phyloP scores from a whole-genome alignment of 1,284 basidiomycete species.

The Chalciporus piperatoides region DNA sequence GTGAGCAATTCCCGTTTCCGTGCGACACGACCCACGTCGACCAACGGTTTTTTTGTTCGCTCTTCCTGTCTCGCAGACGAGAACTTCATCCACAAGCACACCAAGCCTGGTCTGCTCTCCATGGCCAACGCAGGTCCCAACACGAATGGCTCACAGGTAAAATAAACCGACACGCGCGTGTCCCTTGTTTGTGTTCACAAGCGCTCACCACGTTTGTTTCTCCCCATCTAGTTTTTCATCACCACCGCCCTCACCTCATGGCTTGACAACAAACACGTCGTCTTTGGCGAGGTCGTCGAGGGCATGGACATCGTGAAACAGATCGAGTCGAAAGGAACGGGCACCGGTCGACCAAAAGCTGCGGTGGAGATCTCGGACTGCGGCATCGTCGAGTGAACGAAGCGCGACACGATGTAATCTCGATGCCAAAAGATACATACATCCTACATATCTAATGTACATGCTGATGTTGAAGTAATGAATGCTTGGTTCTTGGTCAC shows the following conservation, averaged over 20 bases:
- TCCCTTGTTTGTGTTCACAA: neutral
- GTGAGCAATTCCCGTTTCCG: slow-evolving; percentile 39
- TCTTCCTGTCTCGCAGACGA: slow-evolving; percentile 55
- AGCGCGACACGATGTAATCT: too few species aligned
- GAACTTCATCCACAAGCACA: slow-evolving; percentile 80
- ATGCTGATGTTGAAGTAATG: slow-evolving; percentile 6
- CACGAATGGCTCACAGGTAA: slow-evolving; percentile 70
- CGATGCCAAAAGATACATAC: neutral
- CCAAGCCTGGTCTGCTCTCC: slow-evolving; percentile 77
- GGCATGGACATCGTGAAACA: slow-evolving; percentile 75
- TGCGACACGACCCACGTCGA: neutral
- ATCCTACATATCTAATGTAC: neutral
- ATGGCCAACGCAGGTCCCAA: slow-evolving; percentile 84
- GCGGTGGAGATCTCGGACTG: slow-evolving; percentile 63
- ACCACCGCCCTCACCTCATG: slow-evolving; percentile 78
- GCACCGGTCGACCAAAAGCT: slow-evolving; percentile 49
- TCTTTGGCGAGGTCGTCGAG: slow-evolving; percentile 80
- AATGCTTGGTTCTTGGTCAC: neutral
- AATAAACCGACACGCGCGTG: slow-evolving; percentile 31
- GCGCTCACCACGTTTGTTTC: neutral
- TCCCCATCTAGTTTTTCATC: slow-evolving; percentile 68
- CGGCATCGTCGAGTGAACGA: slow-evolving; percentile 42
- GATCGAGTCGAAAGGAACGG: slow-evolving; percentile 66
- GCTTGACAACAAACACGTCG: slow-evolving; percentile 79
- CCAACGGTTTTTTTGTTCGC: neutral